Percentiles rank a stretch among this genome's conserved stretches.
Evolutionary conservation across 1,284 basidiomycete species (phyloP).

Genomic region (Leccinum griseonigrum): DNA sequence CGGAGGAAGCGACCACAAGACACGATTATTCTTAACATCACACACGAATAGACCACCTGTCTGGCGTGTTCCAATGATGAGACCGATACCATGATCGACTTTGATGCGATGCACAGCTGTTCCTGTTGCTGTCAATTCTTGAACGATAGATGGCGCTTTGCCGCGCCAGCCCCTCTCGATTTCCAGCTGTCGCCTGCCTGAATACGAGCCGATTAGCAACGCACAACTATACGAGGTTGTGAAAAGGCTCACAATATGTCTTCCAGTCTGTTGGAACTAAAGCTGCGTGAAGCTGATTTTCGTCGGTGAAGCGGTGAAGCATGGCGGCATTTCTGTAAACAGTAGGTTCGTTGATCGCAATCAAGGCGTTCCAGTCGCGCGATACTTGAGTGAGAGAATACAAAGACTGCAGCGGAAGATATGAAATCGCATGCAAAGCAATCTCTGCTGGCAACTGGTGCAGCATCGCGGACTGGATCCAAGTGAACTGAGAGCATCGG

Average conservation of each 20-base stretch:
- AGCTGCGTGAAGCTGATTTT: constrained; percentile 32
- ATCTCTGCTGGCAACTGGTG: constrained; percentile 49
- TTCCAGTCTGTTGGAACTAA: constrained; percentile 44
- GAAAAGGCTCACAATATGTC: constrained; percentile 52
- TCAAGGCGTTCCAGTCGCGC: constrained; percentile 43
- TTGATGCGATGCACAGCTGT: constrained; percentile 66
- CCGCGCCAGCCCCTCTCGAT: constrained; percentile 59
- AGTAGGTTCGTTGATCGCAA: constrained; percentile 42
- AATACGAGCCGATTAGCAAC: constrained; percentile 11
- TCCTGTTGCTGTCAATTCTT: constrained; percentile 35
- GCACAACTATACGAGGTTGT: constrained; percentile 1
- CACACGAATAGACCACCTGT: constrained; percentile 55
- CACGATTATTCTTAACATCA: constrained; percentile 44
- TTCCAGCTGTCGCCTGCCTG: constrained; percentile 46
- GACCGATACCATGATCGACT: constrained; percentile 57
- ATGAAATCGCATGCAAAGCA: constrained; percentile 41
- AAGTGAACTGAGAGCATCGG: not conserved
- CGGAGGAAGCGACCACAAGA: constrained; percentile 56
- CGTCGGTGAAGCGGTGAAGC: constrained; percentile 44
- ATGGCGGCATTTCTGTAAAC: constrained; percentile 55
- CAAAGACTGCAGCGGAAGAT: constrained; percentile 46
- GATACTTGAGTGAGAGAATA: constrained; percentile 36
- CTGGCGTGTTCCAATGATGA: constrained; percentile 55
- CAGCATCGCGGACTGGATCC: constrained; percentile 29
- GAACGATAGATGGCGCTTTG: constrained; percentile 38